phyloP scores from a whole-genome alignment of 2,329 filamentous ascomycete genomes.

The Hymenoscyphus linearis region DNA sequence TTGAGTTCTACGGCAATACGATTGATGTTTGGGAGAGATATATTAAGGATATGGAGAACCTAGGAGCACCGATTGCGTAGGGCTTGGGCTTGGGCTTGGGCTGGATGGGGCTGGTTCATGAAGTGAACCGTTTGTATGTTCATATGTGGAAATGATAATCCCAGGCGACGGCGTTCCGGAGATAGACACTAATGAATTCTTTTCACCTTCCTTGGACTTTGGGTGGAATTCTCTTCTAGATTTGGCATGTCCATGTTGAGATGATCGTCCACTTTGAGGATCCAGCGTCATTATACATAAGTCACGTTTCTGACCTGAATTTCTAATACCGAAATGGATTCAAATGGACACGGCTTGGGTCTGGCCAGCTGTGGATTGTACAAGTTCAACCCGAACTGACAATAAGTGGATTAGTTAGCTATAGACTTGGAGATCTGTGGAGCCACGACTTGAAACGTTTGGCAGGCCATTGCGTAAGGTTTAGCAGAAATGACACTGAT shows the following conservation, averaged over 20 bases:
- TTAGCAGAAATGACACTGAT: no score
- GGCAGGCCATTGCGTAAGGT: no score
- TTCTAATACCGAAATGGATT: not conserved
- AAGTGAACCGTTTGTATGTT: not conserved
- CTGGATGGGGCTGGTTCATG: not conserved
- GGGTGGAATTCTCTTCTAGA: not conserved
- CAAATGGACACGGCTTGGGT: not conserved
- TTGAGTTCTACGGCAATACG: conserved; percentile 77
- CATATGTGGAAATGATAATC: not conserved
- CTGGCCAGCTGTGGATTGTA: no score
- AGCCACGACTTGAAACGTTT: no score
- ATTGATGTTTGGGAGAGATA: conserved; percentile 85
- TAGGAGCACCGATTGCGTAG: conserved; percentile 38
- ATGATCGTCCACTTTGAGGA: not conserved
- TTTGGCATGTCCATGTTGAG: not conserved
- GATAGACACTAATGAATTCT: not conserved
- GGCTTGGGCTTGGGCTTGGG: not conserved
- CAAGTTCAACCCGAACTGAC: no score
- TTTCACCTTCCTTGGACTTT: not conserved
- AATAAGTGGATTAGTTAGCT: no score
- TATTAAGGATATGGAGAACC: conserved; percentile 78
- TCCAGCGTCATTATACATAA: not conserved
- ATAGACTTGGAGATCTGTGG: no score
- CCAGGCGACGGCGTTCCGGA: not conserved
- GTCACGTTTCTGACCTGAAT: not conserved